These are phyloP conservation scores for Dothideomycetes sp. DNA, from an alignment of 2,329 filamentous ascomycete genomes.

Conservation along the genomic window DNA sequence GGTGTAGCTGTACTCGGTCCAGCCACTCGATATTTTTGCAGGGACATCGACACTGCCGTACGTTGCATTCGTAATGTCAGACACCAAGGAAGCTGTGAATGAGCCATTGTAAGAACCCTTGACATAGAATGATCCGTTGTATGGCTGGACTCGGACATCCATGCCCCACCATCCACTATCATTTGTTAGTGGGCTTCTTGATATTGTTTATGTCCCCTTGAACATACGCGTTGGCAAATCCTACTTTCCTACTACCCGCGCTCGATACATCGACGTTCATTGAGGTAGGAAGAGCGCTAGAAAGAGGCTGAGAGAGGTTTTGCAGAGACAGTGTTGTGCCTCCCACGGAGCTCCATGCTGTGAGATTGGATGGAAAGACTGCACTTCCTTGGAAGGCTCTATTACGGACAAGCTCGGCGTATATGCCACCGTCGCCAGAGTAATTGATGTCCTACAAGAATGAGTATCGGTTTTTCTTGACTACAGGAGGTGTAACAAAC, in stretches of 20 bases:
- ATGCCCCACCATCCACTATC: conserved; percentile 21
- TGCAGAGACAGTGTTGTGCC: conserved; percentile 37
- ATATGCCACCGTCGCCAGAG: conserved; percentile 57
- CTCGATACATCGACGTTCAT: conserved; percentile 28
- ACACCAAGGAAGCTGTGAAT: conserved; percentile 16
- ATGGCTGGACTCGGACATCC: conserved; percentile 15
- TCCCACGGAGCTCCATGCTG: conserved; percentile 43
- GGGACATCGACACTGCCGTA: conserved; percentile 8
- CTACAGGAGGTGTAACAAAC: conserved; percentile 11
- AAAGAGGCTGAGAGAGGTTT: conserved; percentile 39
- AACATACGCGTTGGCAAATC: conserved; percentile 35
- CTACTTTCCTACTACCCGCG: conserved; percentile 26
- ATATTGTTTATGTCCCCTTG: conserved; percentile 3
- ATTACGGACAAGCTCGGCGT: conserved; percentile 57
- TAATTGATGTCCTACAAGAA: conserved; percentile 48
- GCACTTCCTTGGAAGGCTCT: conserved; percentile 50
- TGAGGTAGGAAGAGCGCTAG: conserved; percentile 40
- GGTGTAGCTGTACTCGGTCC: conserved; percentile 17
- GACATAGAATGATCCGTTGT: conserved; percentile 25
- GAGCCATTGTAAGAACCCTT: conserved; percentile 19
- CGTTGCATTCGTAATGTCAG: conserved; percentile 11
- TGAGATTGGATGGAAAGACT: conserved; percentile 37
- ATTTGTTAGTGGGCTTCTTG: not conserved
- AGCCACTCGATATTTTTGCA: conserved; percentile 5
- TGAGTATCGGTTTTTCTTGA: not conserved